Evolutionary conservation across 2,329 filamentous ascomycete genomes (phyloP), one percentile per base, ranked within the genome.

Genomic region (Penicillium aurantiogriseum): DNA sequence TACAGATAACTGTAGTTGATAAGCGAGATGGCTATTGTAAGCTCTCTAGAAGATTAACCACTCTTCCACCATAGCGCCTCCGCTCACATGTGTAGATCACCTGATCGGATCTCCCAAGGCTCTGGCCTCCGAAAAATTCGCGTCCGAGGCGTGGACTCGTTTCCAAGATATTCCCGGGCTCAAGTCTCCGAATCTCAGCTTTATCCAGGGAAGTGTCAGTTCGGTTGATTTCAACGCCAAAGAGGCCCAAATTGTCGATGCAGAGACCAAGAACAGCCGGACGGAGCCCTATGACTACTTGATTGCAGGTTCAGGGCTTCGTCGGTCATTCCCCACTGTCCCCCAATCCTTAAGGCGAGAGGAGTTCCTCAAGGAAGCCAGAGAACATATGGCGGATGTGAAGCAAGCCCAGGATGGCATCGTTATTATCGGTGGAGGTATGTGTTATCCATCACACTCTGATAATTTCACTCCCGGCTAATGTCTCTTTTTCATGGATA

Each of bases 1-100:
- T 90, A 15, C 82, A 91, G 38, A 86, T 92, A 50, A 91, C 88
- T 23, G 81, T 92, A 23, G 85, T 90, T 25, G 89, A 92, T 66
- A 88, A 92, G 72, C 80, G 88, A n/a, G 89, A 92, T 77, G 90
- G 90, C n/a, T 92, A 86, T 71, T 92, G 89, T 92, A 78, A 21
- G 63, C 75, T 47, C 35, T 33, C 44, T 23, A 39, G 29, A 39
- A 31, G 10, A 39, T 29, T 13, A 8, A 10, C 15, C 31, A 15
- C 8, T 9, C 5, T 17, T 23, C 5, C 6, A 19, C 17, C n/a
- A 31, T 27, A 0, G 15, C 25, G 27, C 27, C 31, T 23, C 19
- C 31, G 7, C 55, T 50, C 38, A 60, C 33, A 42, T 29, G 1
- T 13, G 42, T 58, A 91, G 89, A 86, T 73, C 90, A 93, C 72